These are phyloP conservation scores for Phlebiopsis gigantea DNA, from an alignment of 768 basidiomycete species.

Conservation along the genomic window DNA sequence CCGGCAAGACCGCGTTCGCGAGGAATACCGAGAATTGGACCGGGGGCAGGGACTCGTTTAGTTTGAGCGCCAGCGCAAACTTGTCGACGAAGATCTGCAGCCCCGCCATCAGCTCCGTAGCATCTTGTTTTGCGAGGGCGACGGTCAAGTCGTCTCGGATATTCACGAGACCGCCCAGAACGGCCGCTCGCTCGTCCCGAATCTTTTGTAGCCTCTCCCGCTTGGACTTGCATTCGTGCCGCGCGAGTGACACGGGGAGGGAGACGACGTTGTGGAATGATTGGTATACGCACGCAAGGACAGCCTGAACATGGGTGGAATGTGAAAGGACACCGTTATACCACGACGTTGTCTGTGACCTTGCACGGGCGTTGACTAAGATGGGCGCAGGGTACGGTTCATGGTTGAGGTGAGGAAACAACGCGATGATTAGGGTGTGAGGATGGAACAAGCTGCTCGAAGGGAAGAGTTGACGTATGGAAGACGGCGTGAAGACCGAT, in stretches of 20 bases:
- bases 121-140: not conserved
- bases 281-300: not conserved
- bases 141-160: not conserved
- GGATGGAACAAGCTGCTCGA: conserved; percentile 40
- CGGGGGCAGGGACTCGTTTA: not conserved
- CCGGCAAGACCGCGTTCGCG: not conserved
- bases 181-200: conserved; percentile 2
- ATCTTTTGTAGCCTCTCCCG: not conserved
- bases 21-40: not conserved
- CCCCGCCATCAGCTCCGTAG: not conserved
- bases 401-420: conserved; percentile 60
- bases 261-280: not conserved
- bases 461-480: conserved; percentile 45
- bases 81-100: not conserved
- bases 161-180: not conserved
- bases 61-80: not conserved
- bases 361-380: not conserved
- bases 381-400: conserved; percentile 20
- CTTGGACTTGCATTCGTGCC: conserved; percentile 9
- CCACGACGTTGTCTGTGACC: not conserved
- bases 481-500: conserved; percentile 41
- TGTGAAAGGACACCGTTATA: not conserved
- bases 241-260: not conserved
- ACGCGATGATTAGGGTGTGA: conserved; percentile 44
- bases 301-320: not conserved